Percentiles rank a stretch among this genome's conserved stretches.
phyloP scores from a whole-genome alignment of 2,329 filamentous ascomycete species.

The Helotiales sp. region DNA sequence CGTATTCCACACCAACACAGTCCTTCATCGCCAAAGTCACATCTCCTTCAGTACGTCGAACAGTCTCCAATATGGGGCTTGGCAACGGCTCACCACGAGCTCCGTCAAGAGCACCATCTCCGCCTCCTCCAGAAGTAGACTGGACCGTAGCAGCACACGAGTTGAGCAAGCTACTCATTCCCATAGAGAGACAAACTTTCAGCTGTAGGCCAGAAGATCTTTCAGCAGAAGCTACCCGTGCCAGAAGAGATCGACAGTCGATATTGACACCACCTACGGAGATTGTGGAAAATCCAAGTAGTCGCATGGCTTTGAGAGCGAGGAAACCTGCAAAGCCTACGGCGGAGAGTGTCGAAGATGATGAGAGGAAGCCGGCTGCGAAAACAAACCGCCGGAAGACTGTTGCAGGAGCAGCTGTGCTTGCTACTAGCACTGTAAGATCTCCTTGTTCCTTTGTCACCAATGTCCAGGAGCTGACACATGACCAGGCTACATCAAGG shows the following conservation, averaged over 20 bases:
- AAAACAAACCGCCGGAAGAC: slow-evolving; percentile 63
- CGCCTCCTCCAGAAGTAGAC: slow-evolving; percentile 79
- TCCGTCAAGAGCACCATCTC: slow-evolving; percentile 57
- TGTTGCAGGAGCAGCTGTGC: slow-evolving; percentile 57
- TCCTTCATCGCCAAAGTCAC: slow-evolving; percentile 83
- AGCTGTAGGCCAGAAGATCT: slow-evolving; percentile 83
- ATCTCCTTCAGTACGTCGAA: slow-evolving; percentile 67
- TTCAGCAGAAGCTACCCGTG: slow-evolving; percentile 67
- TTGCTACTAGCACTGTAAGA: slow-evolving; percentile 52
- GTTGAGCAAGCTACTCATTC: slow-evolving; percentile 81
- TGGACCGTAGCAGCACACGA: slow-evolving; percentile 88
- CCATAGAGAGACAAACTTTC: slow-evolving; percentile 71
- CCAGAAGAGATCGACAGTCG: slow-evolving; percentile 68
- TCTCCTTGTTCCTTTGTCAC: slow-evolving; percentile 15
- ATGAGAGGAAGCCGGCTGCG: slow-evolving; percentile 47
- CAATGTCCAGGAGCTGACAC: slow-evolving; percentile 11
- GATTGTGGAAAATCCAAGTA: slow-evolving; percentile 47
- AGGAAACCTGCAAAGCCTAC: slow-evolving; percentile 63
- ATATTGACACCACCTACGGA: slow-evolving; percentile 47
- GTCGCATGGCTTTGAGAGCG: slow-evolving; percentile 75
- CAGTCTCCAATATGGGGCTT: slow-evolving; percentile 59
- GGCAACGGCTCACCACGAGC: slow-evolving; percentile 47
- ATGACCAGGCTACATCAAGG: slow-evolving; percentile 31
- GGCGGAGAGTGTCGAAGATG: slow-evolving; percentile 58
- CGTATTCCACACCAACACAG: slow-evolving; percentile 86